Percentiles rank a stretch among this genome's conserved stretches.
Evolutionary conservation across 225 moss, liverwort and hornwort species (phyloP).

Genomic region (Polytrichum formosum): DNA sequence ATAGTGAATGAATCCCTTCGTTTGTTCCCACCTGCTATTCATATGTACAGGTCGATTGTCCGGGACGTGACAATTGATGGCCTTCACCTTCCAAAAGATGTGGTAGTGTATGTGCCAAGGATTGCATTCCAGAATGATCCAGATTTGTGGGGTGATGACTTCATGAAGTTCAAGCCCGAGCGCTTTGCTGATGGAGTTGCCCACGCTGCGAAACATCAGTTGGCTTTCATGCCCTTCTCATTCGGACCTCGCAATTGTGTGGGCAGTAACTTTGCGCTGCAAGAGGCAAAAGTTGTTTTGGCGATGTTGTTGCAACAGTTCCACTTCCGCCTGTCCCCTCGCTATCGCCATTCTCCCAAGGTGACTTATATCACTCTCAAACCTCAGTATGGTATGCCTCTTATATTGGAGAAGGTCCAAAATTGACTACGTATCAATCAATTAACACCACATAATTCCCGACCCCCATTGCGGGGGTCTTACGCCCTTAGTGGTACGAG

Average conservation of each 20-base stretch:
- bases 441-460: too few species aligned
- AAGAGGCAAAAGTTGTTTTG: conserved; percentile 8
- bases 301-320: conserved; percentile 6
- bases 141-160: conserved; percentile 15
- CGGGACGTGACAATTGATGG: not conserved
- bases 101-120: conserved; percentile 2
- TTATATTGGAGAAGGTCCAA: not conserved
- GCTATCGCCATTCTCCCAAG: not conserved
- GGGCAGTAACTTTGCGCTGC: conserved; percentile 1
- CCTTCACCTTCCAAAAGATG: conserved; percentile 3
- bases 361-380: not conserved
- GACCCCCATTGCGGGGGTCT: too few species aligned
- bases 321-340: not conserved
- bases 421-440: too few species aligned
- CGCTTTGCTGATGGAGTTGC: conserved; percentile 11
- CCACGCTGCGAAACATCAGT: conserved; percentile 9
- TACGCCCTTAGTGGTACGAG: too few species aligned
- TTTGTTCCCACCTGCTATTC: not conserved
- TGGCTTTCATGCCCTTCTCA: conserved; percentile 15
- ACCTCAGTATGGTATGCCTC: not conserved
- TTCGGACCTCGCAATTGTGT: conserved; percentile 1
- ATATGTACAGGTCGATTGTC: not conserved
- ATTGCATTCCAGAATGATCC: conserved; percentile 10
- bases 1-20: conserved; percentile 4
- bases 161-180: conserved; percentile 12